Evolutionary conservation across 1,139 yeast species (phyloP), one percentile per base, ranked within the genome.

Genomic region (Sporopachydermia cereana): DNA sequence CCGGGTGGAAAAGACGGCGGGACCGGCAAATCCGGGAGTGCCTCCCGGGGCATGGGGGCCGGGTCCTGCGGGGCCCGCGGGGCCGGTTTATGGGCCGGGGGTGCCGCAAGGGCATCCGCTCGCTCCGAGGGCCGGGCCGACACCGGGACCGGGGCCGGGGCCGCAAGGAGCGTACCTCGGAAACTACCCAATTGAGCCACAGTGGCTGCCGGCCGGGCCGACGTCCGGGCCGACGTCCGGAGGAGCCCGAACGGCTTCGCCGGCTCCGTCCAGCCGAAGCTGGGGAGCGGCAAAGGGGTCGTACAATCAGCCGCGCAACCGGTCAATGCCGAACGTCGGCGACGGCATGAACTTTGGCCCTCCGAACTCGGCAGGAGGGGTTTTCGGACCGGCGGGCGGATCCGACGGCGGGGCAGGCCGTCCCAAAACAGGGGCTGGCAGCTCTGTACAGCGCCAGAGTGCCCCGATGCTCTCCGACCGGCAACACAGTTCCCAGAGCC

Each of bases 241-340:
- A 34, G 39, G 30, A 12, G 12, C 39, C 5, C 39, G 39, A 12
- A 34, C 39, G 22, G 12, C n/a, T 20, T 34, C 39, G 22, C 39
- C 39, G 22, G 39, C 39, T 16, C 22, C 39, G 39, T 34, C 39
- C 9, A 7, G 12, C 39, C 20, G 39, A 12, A 34, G 39, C 17
- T 16, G 39, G 39, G 22, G 29, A 25, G 29, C 29, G 29, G 29
- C 29, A 25, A 14, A 12, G 17, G 39, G 22, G 9, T n/a, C 18
- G 18, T 34, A 34, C 22, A 12, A 5, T 7, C 39, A 34, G 22
- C 39, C 39, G 5, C 18, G 39, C 20, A 34, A 34, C 39, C 9
- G 39, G 17, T 34, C 39, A n/a, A 7, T 34, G 5, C 39, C 39
- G 5, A 34, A 34, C 17, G n/a, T 34, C 12, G 22, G n/a, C 5